Evolutionary conservation across 2,329 filamentous ascomycete species (phyloP), one percentile per base, ranked within the genome.

Genomic region (Fragosphaeria purpurea): DNA sequence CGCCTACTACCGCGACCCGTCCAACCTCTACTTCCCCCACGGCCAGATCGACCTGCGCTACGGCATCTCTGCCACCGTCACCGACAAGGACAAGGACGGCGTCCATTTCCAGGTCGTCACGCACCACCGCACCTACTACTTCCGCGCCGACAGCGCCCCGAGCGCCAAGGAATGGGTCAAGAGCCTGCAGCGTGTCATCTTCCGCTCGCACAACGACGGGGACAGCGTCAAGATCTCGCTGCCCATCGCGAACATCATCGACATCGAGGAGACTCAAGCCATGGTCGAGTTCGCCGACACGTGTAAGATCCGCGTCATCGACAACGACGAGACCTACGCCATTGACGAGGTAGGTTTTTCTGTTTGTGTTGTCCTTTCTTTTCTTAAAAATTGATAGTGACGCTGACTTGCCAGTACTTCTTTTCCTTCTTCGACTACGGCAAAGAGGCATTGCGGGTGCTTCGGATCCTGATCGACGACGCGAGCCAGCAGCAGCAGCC

Each of bases 81-180:
- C 76, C 1, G 77, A 53, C 46, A 22, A 22, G 22, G 22, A 22
- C 46, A 88, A 86, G 61, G 88, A 95, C 8, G 77, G 78, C 32
- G 74, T 83, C 13, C 79, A 85, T 57, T 96, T 97, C 61, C 79
- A 82, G 6, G 81, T 97, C 42, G 83, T 83, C 7, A 96, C 89
- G 0, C 80, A 90, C 62, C 80, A 90, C 55, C 79, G 88, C 50
- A 89, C 81, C 1, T 95, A 93, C 67, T 78, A 88, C 60, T 94
- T 97, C 71, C 82, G 81, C 61, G 93, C 91, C 39, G 93, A 98
- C 63, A 96, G 88, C 62, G 75, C 80, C 1, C 77, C 83, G 4
- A 95, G 87, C 62, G 93, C 93, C 9, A 93, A 88, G 65, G 93
- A 97, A 71, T 98, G 93, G 93, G 90, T 96, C 44, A 93, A 93